Evolutionary conservation across 2,329 filamentous ascomycete genomes (phyloP).

Genomic region (Salinomyces thailandicus): DNA sequence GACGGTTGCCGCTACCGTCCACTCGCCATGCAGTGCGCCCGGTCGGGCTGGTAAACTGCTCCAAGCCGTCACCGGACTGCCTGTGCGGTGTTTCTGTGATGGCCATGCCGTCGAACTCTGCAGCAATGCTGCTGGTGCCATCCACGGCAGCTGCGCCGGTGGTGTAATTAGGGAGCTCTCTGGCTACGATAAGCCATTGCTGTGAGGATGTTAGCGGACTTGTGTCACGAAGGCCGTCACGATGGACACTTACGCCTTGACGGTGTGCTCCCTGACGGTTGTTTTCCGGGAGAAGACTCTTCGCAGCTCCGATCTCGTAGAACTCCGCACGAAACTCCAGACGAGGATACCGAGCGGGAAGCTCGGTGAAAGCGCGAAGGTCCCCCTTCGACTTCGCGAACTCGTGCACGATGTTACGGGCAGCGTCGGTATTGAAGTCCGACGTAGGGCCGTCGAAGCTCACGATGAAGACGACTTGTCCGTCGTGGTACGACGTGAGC

Average conservation of each 20-base stretch:
- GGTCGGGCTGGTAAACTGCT: constrained; percentile 13
- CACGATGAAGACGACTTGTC: constrained; percentile 19
- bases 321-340: constrained; percentile 22
- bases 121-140: neutral
- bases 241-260: constrained; percentile 11
- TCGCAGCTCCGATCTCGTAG: constrained; percentile 15
- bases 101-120: too few relatives aligned
- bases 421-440: constrained; percentile 8
- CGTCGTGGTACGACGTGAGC: constrained; percentile 13
- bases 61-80: neutral
- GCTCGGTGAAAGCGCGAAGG: constrained; percentile 13
- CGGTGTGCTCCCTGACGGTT: constrained; percentile 4
- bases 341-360: constrained; percentile 5
- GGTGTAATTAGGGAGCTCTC: constrained; percentile 2
- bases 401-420: constrained; percentile 7
- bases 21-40: constrained; percentile 19
- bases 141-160: neutral
- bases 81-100: constrained; percentile 2
- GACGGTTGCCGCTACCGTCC: constrained; percentile 10
- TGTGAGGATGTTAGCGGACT: constrained; percentile 6
- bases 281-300: constrained; percentile 7
- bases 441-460: constrained; percentile 6
- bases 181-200: constrained; percentile 5
- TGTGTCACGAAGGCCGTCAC: neutral
- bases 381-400: constrained; percentile 15